A percentile compares a stretch with the other conserved stretches of the same genome.
Conservation (phyloP, 164 flowering plant genomes). For the Stephania japonica region DNA sequence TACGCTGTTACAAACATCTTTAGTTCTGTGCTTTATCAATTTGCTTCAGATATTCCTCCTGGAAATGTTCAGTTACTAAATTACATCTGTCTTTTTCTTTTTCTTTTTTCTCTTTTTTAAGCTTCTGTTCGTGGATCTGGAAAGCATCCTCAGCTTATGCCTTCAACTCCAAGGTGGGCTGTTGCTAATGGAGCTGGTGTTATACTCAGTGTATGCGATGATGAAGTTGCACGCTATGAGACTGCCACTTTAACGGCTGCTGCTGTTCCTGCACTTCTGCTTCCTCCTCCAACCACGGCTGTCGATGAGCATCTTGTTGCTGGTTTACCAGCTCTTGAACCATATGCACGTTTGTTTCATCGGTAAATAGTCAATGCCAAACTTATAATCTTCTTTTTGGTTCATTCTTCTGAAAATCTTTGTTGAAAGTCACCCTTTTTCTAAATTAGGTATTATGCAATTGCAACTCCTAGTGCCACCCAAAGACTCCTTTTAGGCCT, state of each 20-base stretch:
- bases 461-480: constrained; percentile 98
- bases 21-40: constrained; percentile 1
- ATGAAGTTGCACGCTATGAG: constrained; percentile 91
- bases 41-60: background rate
- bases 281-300: constrained; percentile 94
- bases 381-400: constrained; percentile 3
- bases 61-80: background rate
- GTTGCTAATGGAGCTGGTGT: constrained; percentile 99
- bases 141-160: constrained; percentile 95
- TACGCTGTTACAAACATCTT: background rate
- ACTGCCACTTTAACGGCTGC: constrained; percentile 91
- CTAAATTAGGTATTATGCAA: constrained; percentile 69
- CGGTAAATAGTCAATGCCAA: constrained; percentile 32
- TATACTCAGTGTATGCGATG: constrained; percentile 91
- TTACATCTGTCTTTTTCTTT: background rate
- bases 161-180: constrained; percentile 98
- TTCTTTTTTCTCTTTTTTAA: background rate
- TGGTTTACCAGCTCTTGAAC: constrained; percentile 95
- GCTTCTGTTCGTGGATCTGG: constrained; percentile 89
- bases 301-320: constrained; percentile 95
- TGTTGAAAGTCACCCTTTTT: constrained; percentile 9
- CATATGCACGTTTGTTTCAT: constrained; percentile 94
- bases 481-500: constrained; percentile 93
- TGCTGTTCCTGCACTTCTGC: constrained; percentile 94
- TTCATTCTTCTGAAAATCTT: background rate